phyloP scores from a whole-genome alignment of 2,329 filamentous ascomycete species.

The Camptophora hylomeconis region DNA sequence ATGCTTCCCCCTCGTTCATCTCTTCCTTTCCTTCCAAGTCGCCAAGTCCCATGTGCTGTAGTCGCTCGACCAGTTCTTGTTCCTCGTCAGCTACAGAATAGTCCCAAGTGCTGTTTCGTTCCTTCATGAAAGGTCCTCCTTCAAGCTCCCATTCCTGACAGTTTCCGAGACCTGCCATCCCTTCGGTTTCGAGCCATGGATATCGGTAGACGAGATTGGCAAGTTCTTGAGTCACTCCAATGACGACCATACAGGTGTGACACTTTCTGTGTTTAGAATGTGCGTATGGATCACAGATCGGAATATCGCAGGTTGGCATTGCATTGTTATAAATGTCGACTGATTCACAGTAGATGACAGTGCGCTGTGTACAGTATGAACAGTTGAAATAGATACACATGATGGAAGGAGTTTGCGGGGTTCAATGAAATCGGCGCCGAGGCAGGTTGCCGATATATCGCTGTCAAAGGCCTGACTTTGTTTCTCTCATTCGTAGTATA shows the following conservation, averaged over 20 bases:
- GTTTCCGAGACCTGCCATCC: slow-evolving; percentile 9
- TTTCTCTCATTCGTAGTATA: not conserved
- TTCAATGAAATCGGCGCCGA: no score
- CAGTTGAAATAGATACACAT: slow-evolving; percentile 3
- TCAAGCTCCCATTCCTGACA: slow-evolving; percentile 11
- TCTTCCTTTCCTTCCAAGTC: not conserved
- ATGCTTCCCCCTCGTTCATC: slow-evolving; percentile 1
- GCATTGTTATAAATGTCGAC: not conserved
- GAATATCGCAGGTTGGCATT: no score
- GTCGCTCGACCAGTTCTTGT: slow-evolving; percentile 1
- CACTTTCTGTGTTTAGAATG: not conserved
- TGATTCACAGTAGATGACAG: not conserved
- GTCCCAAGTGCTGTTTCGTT: not conserved
- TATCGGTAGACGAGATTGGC: slow-evolving; percentile 7
- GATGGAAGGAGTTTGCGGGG: not conserved
- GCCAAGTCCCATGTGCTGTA: slow-evolving; percentile 1
- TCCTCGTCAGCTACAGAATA: not conserved
- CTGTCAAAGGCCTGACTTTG: not conserved
- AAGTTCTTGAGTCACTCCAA: slow-evolving; percentile 8
- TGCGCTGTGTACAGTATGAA: not conserved
- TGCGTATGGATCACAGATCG: not conserved
- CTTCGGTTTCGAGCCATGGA: slow-evolving; percentile 12
- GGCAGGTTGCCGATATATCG: no score
- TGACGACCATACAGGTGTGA: slow-evolving; percentile 7
- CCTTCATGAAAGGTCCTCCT: not conserved